Percentiles rank a stretch among this genome's conserved stretches.
Evolutionary conservation across 139 green algal species (phyloP).

Genomic region (Asterochloris erici): DNA sequence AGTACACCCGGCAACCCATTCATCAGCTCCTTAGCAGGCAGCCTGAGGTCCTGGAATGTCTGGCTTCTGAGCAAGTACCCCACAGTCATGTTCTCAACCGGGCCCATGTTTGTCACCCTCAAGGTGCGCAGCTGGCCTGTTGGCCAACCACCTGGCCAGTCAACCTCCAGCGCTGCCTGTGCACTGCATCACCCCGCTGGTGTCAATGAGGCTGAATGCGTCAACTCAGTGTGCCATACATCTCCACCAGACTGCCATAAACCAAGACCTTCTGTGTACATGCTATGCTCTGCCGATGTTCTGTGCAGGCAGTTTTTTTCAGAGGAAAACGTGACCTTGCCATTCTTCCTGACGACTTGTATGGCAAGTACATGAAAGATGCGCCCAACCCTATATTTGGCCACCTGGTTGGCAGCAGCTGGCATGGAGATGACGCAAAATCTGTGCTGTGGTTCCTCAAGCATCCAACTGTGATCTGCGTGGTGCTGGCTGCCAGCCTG

Average conservation of each 20-base stretch:
- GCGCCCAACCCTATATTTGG: conserved; percentile 27
- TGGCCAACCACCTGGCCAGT: too few species aligned
- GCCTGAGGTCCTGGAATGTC: conserved; percentile 37
- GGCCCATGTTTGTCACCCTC: conserved; percentile 58
- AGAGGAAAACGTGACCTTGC: conserved; percentile 14
- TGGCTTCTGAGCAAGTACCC: conserved; percentile 50
- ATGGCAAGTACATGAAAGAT: conserved; percentile 47
- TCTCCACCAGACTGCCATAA: conserved; percentile 29
- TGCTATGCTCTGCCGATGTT: too few species aligned
- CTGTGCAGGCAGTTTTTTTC: conserved; percentile 3
- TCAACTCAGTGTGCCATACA: not conserved
- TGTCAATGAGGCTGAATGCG: conserved; percentile 7
- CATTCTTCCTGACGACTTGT: conserved; percentile 34
- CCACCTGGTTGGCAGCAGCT: conserved; percentile 48
- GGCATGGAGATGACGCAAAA: conserved; percentile 47
- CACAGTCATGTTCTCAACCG: conserved; percentile 56
- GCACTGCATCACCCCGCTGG: conserved; percentile 34
- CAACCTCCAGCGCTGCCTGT: conserved; percentile 11
- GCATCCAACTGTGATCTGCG: conserved; percentile 24
- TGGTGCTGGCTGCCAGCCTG: not conserved
- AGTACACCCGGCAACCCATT: conserved; percentile 28
- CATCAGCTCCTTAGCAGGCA: conserved; percentile 19
- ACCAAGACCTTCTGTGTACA: too few species aligned
- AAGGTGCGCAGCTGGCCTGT: too few species aligned
- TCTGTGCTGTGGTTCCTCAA: conserved; percentile 44